Conservation (phyloP, 352 stramenopile species). For the Thalassiosira livingstoniorum region DNA sequence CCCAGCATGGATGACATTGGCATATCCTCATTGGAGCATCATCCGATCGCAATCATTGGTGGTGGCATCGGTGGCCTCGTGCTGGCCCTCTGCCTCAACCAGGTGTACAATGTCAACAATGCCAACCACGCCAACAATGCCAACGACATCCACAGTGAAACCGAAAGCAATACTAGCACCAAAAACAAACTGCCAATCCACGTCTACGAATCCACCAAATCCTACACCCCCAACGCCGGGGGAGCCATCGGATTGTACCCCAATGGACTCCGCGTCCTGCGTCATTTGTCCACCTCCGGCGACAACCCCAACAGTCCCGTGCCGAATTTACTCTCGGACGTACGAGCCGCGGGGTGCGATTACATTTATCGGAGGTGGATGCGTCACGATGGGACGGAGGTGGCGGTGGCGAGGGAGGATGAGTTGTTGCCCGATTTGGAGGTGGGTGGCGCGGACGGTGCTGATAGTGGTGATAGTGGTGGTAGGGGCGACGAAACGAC, state of each 20-base stretch:
- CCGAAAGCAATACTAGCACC: neutral
- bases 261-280: conserved; percentile 72
- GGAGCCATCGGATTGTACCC: conserved; percentile 76
- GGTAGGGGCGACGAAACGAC: neutral
- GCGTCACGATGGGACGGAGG: conserved; percentile 72
- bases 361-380: conserved; percentile 72
- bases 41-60: conserved; percentile 62
- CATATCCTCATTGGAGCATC: conserved; percentile 3
- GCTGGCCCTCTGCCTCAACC: conserved; percentile 66
- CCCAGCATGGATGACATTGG: conserved; percentile 22
- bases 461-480: neutral
- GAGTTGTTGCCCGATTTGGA: conserved; percentile 46
- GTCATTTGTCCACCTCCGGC: conserved; percentile 49
- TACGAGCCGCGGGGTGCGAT: conserved; percentile 60
- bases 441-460: neutral
- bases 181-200: conserved; percentile 35
- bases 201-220: conserved; percentile 67
- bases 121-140: too few species aligned
- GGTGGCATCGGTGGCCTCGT: conserved; percentile 74
- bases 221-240: conserved; percentile 62
- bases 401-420: conserved; percentile 65
- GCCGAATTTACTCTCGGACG: conserved; percentile 28
- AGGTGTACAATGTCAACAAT: conserved; percentile 40
- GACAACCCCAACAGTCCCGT: conserved; percentile 8
- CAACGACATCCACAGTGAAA: conserved; percentile 29